These are phyloP conservation scores for Globisporangium parvum DNA, from an alignment of 352 stramenopile genomes.

Conservation along the genomic window DNA sequence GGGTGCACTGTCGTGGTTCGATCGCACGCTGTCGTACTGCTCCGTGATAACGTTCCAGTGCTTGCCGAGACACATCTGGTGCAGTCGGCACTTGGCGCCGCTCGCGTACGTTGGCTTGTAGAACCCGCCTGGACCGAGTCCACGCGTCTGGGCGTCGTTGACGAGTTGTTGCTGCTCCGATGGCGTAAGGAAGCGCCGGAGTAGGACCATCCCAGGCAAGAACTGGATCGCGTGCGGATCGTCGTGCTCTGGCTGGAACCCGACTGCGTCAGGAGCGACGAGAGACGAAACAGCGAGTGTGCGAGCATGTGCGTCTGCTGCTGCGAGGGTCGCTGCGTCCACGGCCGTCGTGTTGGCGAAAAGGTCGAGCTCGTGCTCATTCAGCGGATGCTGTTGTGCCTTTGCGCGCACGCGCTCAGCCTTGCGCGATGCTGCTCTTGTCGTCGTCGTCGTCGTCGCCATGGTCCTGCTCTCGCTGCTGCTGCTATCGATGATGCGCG, in stretches of 20 bases:
- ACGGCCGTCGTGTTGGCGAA: slow-evolving; percentile 23
- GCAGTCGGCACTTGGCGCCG: slow-evolving; percentile 62
- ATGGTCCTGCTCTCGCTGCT: no score
- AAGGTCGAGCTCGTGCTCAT: slow-evolving; percentile 61
- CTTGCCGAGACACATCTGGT: slow-evolving; percentile 65
- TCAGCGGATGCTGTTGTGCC: slow-evolving; percentile 36
- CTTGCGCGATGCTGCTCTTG: slow-evolving; percentile 20
- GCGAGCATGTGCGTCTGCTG: background rate
- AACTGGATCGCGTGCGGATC: slow-evolving; percentile 18
- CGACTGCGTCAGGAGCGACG: slow-evolving; percentile 5
- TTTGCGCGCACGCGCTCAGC: slow-evolving; percentile 38
- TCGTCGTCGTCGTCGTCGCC: slow-evolving; percentile 17
- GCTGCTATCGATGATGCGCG: background rate
- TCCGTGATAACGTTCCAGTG: slow-evolving; percentile 75
- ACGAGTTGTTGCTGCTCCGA: slow-evolving; percentile 55
- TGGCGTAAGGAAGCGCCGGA: slow-evolving; percentile 45
- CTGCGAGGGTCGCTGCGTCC: slow-evolving; percentile 1
- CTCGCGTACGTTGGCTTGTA: slow-evolving; percentile 69
- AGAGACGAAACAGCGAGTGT: slow-evolving; percentile 1
- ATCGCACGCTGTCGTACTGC: slow-evolving; percentile 51
- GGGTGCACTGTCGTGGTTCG: slow-evolving; percentile 39
- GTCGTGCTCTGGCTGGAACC: slow-evolving; percentile 3
- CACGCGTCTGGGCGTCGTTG: slow-evolving; percentile 38
- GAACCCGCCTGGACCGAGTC: slow-evolving; percentile 37
- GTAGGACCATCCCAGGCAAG: slow-evolving; percentile 56